These are phyloP conservation scores for Elaeis guineensis DNA, from an alignment of 176 grass and related monocot genomes.

Conservation along the genomic window DNA sequence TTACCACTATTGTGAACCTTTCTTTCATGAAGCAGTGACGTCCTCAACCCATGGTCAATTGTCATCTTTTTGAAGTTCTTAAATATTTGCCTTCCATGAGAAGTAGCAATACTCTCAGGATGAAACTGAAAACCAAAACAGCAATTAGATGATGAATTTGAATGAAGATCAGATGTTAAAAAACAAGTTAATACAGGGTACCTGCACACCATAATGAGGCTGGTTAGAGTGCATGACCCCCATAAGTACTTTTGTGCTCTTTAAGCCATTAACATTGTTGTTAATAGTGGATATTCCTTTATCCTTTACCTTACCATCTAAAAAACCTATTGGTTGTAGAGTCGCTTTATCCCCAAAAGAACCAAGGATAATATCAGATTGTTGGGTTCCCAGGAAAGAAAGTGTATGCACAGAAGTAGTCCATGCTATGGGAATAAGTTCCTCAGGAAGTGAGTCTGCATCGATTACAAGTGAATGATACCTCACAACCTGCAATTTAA, in stretches of 20 bases:
- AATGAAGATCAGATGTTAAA: constrained; percentile 2
- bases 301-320: not conserved
- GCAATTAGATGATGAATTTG: constrained; percentile 10
- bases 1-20: constrained; percentile 97
- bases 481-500: constrained; percentile 56
- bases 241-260: constrained; percentile 52
- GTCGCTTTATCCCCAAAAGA: constrained; percentile 16
- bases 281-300: constrained; percentile 6
- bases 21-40: constrained; percentile 48
- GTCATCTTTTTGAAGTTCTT: constrained; percentile 84
- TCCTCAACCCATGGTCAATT: constrained; percentile 40
- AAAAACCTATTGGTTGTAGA: not conserved
- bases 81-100: constrained; percentile 84
- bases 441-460: constrained; percentile 48
- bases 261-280: constrained; percentile 13
- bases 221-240: constrained; percentile 57
- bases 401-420: constrained; percentile 47
- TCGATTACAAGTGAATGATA: constrained; percentile 95
- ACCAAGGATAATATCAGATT: constrained; percentile 11
- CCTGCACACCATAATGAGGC: constrained; percentile 96
- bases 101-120: constrained; percentile 91
- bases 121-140: constrained; percentile 64
- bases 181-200: constrained; percentile 23
- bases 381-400: constrained; percentile 55
- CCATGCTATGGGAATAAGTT: constrained; percentile 82